These are phyloP conservation scores for Pleurotus ostreatus DNA, from an alignment of 768 basidiomycete species.

Conservation along the genomic window DNA sequence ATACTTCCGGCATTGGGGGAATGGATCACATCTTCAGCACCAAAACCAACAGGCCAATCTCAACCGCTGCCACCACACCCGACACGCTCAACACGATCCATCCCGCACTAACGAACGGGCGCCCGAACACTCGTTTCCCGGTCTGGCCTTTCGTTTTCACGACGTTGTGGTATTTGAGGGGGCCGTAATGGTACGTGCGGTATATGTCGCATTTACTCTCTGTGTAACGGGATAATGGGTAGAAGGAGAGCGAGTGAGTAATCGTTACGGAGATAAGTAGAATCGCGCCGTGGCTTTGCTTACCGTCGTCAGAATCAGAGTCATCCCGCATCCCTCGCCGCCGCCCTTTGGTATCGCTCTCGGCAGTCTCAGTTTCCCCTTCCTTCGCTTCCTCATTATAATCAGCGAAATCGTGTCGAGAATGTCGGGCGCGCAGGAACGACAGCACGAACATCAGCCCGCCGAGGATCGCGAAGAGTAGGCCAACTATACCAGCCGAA, in stretches of 20 bases:
- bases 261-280: no score
- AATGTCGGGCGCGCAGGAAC: slow-evolving; percentile 59
- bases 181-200: slow-evolving; percentile 7
- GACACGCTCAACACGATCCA: slow-evolving; percentile 64
- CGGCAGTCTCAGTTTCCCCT: not conserved
- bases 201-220: slow-evolving; percentile 1
- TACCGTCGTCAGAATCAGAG: not conserved
- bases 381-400: slow-evolving; percentile 28
- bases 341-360: not conserved
- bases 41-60: slow-evolving; percentile 62
- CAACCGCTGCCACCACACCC: slow-evolving; percentile 55
- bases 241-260: not conserved
- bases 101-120: slow-evolving; percentile 81
- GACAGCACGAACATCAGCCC: slow-evolving; percentile 54
- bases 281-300: not conserved
- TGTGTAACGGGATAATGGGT: not conserved
- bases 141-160: slow-evolving; percentile 60
- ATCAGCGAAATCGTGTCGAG: slow-evolving; percentile 78
- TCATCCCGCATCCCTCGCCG: not conserved
- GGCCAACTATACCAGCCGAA: slow-evolving; percentile 36
- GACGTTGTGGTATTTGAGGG: slow-evolving; percentile 27
- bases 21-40: slow-evolving; percentile 40
- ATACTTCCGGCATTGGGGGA: no score
- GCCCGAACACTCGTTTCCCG: slow-evolving; percentile 60
- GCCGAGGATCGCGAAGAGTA: slow-evolving; percentile 63